Conservation (phyloP, 805 yeast genomes). For the Saccharomycopsis sp. region DNA sequence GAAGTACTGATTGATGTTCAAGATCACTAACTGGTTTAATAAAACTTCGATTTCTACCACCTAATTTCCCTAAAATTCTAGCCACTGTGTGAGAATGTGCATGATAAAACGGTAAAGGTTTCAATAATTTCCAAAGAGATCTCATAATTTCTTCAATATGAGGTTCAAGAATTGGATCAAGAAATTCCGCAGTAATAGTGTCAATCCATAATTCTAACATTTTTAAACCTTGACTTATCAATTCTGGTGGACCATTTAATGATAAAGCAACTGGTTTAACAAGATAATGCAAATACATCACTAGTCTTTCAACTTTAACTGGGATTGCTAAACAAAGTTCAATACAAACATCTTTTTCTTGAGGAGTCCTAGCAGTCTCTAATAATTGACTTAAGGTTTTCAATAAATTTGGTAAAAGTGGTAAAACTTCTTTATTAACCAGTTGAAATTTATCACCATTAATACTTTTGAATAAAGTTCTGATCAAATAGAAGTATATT, state of each 20-base stretch:
- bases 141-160: conserved; percentile 89
- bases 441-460: conserved; percentile 82
- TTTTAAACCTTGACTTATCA: conserved; percentile 86
- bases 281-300: conserved; percentile 79
- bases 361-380: conserved; percentile 72
- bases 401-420: conserved; percentile 72
- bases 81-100: conserved; percentile 93
- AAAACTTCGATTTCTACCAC: conserved; percentile 88
- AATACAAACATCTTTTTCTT: conserved; percentile 87
- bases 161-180: conserved; percentile 95
- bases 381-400: conserved; percentile 80
- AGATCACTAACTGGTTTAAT: conserved; percentile 66
- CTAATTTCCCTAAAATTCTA: conserved; percentile 86
- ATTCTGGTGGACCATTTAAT: conserved; percentile 77
- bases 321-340: conserved; percentile 95
- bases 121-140: conserved; percentile 81
- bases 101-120: conserved; percentile 89
- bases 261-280: conserved; percentile 91
- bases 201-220: conserved; percentile 94
- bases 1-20: conserved; percentile 35
- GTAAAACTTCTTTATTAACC: conserved; percentile 78
- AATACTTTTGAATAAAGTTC: conserved; percentile 85
- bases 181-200: conserved; percentile 88
- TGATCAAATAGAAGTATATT: conserved; percentile 75
- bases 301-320: conserved; percentile 81